Conservation (phyloP, 345 rosid species). For the Citrus mangshanensis region DNA sequence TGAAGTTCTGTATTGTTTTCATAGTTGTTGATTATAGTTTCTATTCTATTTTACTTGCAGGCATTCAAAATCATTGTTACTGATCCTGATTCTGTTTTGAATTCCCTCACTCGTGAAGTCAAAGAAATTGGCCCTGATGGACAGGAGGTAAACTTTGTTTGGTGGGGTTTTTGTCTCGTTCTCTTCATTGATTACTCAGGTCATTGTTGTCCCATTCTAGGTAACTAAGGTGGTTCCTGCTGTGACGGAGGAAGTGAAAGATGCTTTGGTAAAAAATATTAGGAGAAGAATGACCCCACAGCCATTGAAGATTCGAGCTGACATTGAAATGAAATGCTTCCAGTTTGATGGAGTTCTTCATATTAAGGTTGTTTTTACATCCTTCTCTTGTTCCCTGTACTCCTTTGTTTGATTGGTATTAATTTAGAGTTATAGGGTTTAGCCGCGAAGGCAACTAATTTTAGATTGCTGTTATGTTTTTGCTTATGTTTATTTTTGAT, state of each 20-base stretch:
- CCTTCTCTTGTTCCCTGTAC: not conserved
- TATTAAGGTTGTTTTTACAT: slow-evolving; percentile 59
- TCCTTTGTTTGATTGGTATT: not conserved
- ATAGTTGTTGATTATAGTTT: not conserved
- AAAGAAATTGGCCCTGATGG: slow-evolving; percentile 88
- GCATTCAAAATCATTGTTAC: slow-evolving; percentile 88
- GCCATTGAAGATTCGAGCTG: slow-evolving; percentile 92
- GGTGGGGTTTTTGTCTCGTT: not conserved
- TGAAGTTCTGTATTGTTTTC: not conserved
- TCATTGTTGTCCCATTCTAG: slow-evolving; percentile 31
- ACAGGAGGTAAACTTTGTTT: slow-evolving; percentile 57
- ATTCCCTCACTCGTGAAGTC: slow-evolving; percentile 75
- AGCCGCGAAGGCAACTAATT: not conserved
- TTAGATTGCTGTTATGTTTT: not conserved
- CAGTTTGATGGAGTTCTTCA: slow-evolving; percentile 97
- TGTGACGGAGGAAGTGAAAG: slow-evolving; percentile 85
- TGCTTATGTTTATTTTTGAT: slow-evolving; percentile 7
- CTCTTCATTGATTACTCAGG: slow-evolving; percentile 7
- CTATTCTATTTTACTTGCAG: slow-evolving; percentile 38
- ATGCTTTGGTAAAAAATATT: slow-evolving; percentile 75
- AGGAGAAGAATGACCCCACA: slow-evolving; percentile 98
- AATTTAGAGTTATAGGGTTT: not conserved
- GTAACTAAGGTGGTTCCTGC: slow-evolving; percentile 79
- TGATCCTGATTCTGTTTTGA: slow-evolving; percentile 86
- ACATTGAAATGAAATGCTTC: slow-evolving; percentile 95